Evolutionary conservation across 805 yeast species (phyloP).

Genomic region (Phaffomyces opuntiae): DNA sequence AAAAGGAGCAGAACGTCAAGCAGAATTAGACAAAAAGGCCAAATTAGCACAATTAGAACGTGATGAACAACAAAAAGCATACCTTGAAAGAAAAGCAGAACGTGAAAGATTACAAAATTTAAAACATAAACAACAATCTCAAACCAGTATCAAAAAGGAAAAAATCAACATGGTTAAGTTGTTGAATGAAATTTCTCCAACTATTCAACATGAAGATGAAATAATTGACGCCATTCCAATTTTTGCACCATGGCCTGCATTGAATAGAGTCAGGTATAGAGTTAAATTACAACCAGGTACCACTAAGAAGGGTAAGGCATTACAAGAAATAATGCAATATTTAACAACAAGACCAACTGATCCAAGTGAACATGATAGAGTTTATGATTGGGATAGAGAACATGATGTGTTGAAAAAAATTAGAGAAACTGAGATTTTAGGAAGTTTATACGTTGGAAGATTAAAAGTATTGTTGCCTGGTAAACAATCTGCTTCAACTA

Average conservation of each 20-base stretch:
- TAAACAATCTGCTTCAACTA: conserved; percentile 24
- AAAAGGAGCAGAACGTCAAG: conserved; percentile 31
- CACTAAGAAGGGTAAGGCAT: conserved; percentile 82
- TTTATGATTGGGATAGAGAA: conserved; percentile 65
- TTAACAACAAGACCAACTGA: conserved; percentile 48
- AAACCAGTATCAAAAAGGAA: conserved; percentile 24
- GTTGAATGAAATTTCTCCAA: conserved; percentile 28
- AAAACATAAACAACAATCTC: not conserved
- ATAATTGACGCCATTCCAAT: conserved; percentile 68
- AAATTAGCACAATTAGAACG: conserved; percentile 29
- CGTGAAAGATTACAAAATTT: conserved; percentile 1
- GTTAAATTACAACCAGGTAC: conserved; percentile 73
- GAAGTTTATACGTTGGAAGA: conserved; percentile 65
- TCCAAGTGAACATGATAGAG: conserved; percentile 34
- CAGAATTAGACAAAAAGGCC: conserved; percentile 28
- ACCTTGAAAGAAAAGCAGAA: conserved; percentile 27
- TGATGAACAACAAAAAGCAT: conserved; percentile 31
- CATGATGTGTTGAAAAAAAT: conserved; percentile 46
- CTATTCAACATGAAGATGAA: conserved; percentile 35
- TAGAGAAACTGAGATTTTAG: conserved; percentile 60
- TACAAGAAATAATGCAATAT: conserved; percentile 57
- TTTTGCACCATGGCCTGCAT: conserved; percentile 88
- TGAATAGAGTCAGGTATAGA: conserved; percentile 69
- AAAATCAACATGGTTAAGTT: conserved; percentile 39
- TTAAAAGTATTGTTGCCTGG: conserved; percentile 59